Evolutionary conservation across 257 asterid species (phyloP).

Genomic region (Capsicum baccatum): DNA sequence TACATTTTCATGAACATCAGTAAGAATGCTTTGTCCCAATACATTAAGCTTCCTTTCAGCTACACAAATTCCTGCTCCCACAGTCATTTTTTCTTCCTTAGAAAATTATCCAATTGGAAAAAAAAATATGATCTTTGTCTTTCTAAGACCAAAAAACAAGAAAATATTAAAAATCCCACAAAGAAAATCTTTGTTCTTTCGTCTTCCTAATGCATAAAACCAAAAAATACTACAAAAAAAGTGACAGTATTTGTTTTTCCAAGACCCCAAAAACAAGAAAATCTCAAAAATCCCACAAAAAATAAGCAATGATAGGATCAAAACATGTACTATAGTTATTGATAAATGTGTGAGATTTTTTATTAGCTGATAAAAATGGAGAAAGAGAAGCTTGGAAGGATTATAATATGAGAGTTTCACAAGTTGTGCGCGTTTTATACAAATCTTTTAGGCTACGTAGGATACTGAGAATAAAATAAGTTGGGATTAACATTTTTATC

Average conservation of each 20-base stretch:
- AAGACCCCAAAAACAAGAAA: neutral
- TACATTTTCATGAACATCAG: conserved; percentile 60
- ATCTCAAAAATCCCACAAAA: neutral
- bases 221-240: neutral
- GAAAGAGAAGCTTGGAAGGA: neutral
- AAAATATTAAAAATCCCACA: neutral
- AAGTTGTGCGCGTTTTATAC: neutral
- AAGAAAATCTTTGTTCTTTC: neutral
- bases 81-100: conserved; percentile 43
- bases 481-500: too few species aligned
- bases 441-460: neutral
- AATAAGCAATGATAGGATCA: neutral
- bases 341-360: neutral
- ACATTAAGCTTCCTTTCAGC: conserved; percentile 68
- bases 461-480: neutral
- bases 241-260: neutral
- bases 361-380: neutral
- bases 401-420: neutral
- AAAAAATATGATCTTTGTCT: neutral
- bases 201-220: neutral
- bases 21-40: conserved; percentile 63
- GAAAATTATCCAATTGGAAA: neutral
- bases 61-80: conserved; percentile 54
- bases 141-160: neutral
- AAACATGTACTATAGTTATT: neutral